Base-by-base conservation (phyloP, 2,329 filamentous ascomycete species). In the Gaeumannomyces tritici region DNA sequence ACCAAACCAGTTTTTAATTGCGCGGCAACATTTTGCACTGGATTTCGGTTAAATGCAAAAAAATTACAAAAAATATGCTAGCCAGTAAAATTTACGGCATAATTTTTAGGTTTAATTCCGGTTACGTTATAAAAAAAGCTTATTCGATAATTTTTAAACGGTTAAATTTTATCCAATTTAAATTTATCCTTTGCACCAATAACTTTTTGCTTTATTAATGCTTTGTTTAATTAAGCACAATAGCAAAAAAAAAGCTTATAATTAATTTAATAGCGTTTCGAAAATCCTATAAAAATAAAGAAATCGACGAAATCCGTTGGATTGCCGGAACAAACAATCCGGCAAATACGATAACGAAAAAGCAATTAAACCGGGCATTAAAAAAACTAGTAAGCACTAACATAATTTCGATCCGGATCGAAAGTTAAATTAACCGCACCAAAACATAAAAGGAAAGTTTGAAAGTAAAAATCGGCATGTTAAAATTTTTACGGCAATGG, bases 151-250 rank as follows among this genome's bases (percentile, higher is more conserved):
- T n/a, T 55, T 9, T 13, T n/a, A 26, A 55, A 27, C 24, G 15
- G 4, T 5, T 55, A 1, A 3, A n/a, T 2, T 13, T 55, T 2
- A 1, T n/a, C 3, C 21, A 3, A 9, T 55, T 2, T 13, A 11
- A n/a, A 11, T 2, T 55, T 2, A 7, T 55, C 24, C 13, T 55
- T n/a, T 55, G 21, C 21, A 55, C 6, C 6, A 27, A 55, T 15
- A 55, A 4, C 9, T 55, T 55, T 15, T 55, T n/a, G 12, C 4
- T 55, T 4, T 55, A 55, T 15, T 9, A 55, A 27, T 55, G 21
- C 12, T 11, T 55, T 2, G 12, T 15, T 15, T 11, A 55, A 15
- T 5, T 55, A 1, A 13, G 21, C 2, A 55, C 4, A 24, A 55
- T 18, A 18, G 15, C 4, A 2, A 5, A 55, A 55, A 55, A 55